phyloP scores from a whole-genome alignment of 2,329 filamentous ascomycete species.

The Orbilia brochopaga region DNA sequence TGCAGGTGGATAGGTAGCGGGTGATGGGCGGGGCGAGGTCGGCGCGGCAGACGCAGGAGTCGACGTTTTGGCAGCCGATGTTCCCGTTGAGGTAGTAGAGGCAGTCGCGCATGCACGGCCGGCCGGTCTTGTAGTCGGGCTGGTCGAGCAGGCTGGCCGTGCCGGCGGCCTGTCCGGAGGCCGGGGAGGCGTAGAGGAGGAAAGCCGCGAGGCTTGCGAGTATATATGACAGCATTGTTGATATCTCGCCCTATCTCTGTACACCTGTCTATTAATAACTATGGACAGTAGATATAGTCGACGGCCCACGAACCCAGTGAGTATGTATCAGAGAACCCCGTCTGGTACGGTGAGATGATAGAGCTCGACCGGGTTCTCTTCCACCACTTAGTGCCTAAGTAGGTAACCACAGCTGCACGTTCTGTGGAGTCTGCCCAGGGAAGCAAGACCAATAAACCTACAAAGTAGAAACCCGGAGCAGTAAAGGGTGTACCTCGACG shows the following conservation, averaged over 20 bases:
- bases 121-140: constrained; percentile 25
- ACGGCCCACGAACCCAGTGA: no score
- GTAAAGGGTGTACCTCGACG: no score
- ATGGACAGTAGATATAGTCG: neutral
- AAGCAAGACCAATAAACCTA: no score
- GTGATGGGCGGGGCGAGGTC: constrained; percentile 35
- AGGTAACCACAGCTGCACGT: no score
- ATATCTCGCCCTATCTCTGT: no score
- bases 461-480: no score
- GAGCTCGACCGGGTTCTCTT: neutral
- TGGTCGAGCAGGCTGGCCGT: neutral
- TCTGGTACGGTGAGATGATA: neutral
- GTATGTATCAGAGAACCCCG: no score
- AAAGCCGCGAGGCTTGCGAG: neutral
- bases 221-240: neutral
- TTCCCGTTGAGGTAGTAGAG: constrained; percentile 9
- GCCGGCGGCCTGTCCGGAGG: constrained; percentile 11
- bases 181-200: constrained; percentile 1
- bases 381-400: no score
- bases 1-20: constrained; percentile 28
- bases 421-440: no score
- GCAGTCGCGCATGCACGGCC: constrained; percentile 28
- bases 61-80: constrained; percentile 29
- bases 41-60: constrained; percentile 28
- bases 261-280: no score